Conservation (phyloP, 2,329 filamentous ascomycete genomes). For the Colletotrichum sp. region DNA sequence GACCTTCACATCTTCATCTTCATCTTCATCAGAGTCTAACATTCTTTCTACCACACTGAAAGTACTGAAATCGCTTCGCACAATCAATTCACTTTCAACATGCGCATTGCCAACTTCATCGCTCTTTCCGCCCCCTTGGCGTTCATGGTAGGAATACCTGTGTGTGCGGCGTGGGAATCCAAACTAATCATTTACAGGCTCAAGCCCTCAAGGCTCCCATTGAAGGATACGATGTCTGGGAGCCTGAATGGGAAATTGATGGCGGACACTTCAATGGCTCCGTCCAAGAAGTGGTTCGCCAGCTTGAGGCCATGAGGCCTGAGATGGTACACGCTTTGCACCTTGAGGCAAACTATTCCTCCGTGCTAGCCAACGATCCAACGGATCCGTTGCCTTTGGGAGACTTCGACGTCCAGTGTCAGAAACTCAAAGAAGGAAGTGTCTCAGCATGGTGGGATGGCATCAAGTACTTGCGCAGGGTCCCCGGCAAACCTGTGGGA, state of each 20-base stretch:
- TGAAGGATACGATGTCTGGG: neutral
- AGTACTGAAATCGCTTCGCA: neutral
- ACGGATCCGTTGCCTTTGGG: neutral
- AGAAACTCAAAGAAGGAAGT: neutral
- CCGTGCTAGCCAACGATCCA: neutral
- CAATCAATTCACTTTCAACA: neutral
- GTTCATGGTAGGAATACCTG: neutral
- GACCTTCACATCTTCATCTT: neutral
- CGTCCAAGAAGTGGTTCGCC: neutral
- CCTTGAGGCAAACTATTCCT: neutral
- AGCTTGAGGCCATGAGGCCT: neutral
- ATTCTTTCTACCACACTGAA: neutral
- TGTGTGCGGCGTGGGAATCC: accelerated
- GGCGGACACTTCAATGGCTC: neutral
- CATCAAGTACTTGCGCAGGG: neutral
- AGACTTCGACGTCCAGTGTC: neutral
- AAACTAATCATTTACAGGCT: neutral
- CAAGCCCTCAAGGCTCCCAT: neutral
- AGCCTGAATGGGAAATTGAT: constrained; percentile 20
- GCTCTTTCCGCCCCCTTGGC: neutral
- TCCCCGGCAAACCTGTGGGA: neutral
- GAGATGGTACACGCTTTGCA: neutral
- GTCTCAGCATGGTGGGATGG: neutral
- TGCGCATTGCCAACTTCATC: neutral
- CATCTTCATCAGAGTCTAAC: neutral